phyloP scores from a whole-genome alignment of 352 stramenopile genomes.

The Phytophthora pinifolia region DNA sequence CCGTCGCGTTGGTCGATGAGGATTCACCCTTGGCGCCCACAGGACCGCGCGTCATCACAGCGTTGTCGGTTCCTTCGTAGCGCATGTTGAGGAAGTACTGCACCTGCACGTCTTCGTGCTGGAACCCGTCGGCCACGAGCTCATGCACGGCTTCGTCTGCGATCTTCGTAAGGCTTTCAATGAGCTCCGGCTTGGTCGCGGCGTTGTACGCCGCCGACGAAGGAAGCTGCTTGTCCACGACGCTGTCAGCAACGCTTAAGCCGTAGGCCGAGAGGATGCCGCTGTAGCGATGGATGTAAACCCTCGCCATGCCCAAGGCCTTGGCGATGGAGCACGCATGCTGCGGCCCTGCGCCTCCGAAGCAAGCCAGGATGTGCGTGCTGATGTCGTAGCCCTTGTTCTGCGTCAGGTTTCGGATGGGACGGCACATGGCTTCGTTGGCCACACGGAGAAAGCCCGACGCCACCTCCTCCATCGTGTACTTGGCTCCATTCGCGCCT shows the following conservation, averaged over 20 bases:
- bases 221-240: constrained; percentile 96
- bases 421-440: constrained; percentile 99
- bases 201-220: constrained; percentile 65
- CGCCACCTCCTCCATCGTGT: constrained; percentile 94
- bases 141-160: constrained; percentile 67
- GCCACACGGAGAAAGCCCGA: constrained; percentile 98
- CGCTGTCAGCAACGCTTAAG: constrained; percentile 95
- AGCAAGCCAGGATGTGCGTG: constrained; percentile 96
- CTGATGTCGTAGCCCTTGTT: constrained; percentile 99
- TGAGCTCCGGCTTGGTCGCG: constrained; percentile 48
- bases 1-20: constrained; percentile 26
- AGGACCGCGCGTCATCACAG: constrained; percentile 93
- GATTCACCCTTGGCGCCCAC: constrained; percentile 42
- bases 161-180: constrained; percentile 50
- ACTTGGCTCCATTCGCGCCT: constrained; percentile 51
- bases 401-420: constrained; percentile 98
- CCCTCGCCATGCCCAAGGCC: constrained; percentile 95
- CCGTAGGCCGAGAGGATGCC: constrained; percentile 98
- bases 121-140: constrained; percentile 80
- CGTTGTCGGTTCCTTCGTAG: constrained; percentile 98
- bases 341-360: constrained; percentile 97
- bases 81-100: constrained; percentile 98
- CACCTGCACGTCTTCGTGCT: constrained; percentile 89
- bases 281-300: constrained; percentile 98
- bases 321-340: constrained; percentile 97